Evolutionary conservation across 805 yeast species (phyloP).

Genomic region (Yarrowia divulgata): DNA sequence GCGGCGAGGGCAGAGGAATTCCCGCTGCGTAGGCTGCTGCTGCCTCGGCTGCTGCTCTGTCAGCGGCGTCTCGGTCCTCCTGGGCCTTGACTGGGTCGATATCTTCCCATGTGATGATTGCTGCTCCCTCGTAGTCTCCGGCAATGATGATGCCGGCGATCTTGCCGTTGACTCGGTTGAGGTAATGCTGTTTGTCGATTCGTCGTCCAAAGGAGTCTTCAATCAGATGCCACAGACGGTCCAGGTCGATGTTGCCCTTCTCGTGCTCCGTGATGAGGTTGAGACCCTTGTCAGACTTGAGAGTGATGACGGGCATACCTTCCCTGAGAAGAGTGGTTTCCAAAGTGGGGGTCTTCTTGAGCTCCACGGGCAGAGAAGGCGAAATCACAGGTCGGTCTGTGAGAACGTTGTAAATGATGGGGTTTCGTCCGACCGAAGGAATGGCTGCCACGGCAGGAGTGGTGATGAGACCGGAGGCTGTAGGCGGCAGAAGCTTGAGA

Average conservation of each 20-base stretch:
- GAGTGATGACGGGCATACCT: constrained; percentile 68
- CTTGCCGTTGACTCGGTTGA: constrained; percentile 66
- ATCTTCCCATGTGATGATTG: constrained; percentile 85
- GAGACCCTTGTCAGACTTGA: constrained; percentile 52
- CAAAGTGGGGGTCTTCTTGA: constrained; percentile 63
- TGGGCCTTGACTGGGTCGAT: constrained; percentile 49
- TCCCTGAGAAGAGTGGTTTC: constrained; percentile 81
- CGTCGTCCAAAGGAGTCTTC: constrained; percentile 79
- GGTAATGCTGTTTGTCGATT: constrained; percentile 71
- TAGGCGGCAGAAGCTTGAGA: constrained; percentile 58
- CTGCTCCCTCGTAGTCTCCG: constrained; percentile 96
- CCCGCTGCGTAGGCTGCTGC: constrained; percentile 30
- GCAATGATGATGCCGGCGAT: constrained; percentile 83
- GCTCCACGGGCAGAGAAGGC: constrained; percentile 81
- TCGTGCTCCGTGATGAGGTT: constrained; percentile 54
- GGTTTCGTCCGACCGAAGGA: constrained; percentile 63
- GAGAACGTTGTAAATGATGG: constrained; percentile 84
- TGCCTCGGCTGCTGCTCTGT: constrained; percentile 36
- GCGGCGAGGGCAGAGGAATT: constrained; percentile 24
- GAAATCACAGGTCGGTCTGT: constrained; percentile 93
- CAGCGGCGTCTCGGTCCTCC: constrained; percentile 24
- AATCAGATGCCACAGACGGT: constrained; percentile 65
- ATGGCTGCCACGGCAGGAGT: constrained; percentile 77
- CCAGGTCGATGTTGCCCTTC: constrained; percentile 59
- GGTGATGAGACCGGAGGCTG: constrained; percentile 85